These are phyloP conservation scores for Talaromyces sp. DNA, from an alignment of 2,329 filamentous ascomycete species.

Conservation along the genomic window DNA sequence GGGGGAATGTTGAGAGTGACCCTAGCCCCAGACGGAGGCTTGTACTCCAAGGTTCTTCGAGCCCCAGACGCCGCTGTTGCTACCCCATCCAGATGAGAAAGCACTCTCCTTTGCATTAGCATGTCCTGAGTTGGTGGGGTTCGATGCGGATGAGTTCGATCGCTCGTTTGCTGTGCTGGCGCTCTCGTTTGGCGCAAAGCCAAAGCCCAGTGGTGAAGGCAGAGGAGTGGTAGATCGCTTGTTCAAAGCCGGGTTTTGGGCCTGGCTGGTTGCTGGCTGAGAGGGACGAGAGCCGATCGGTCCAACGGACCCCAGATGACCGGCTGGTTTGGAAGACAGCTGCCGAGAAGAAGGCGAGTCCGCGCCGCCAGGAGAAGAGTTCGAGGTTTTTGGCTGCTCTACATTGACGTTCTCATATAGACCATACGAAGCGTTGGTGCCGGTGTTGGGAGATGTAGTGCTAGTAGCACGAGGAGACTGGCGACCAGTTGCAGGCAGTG, in stretches of 20 bases:
- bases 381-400: conserved; percentile 70
- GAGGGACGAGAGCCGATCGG: conserved; percentile 88
- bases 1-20: neutral
- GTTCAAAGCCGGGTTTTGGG: conserved; percentile 56
- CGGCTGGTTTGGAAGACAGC: conserved; percentile 50
- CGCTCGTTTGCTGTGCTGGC: conserved; percentile 44
- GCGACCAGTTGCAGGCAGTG: conserved; percentile 34
- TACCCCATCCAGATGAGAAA: conserved; percentile 65
- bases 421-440: conserved; percentile 46
- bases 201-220: conserved; percentile 78
- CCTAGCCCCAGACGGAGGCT: conserved; percentile 88
- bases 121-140: conserved; percentile 49
- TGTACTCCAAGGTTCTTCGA: conserved; percentile 79
- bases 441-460: conserved; percentile 65
- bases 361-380: conserved; percentile 72
- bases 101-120: conserved; percentile 34
- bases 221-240: conserved; percentile 87
- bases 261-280: conserved; percentile 45
- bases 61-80: conserved; percentile 78
- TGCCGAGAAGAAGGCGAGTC: conserved; percentile 66
- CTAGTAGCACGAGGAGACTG: conserved; percentile 63
- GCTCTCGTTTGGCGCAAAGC: conserved; percentile 56
- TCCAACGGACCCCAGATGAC: conserved; percentile 63
- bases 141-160: conserved; percentile 55
- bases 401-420: conserved; percentile 53